Evolutionary conservation across 176 grass and related monocot genomes (phyloP), one percentile per base, ranked within the genome.

Genomic region (Paspalum notatum): DNA sequence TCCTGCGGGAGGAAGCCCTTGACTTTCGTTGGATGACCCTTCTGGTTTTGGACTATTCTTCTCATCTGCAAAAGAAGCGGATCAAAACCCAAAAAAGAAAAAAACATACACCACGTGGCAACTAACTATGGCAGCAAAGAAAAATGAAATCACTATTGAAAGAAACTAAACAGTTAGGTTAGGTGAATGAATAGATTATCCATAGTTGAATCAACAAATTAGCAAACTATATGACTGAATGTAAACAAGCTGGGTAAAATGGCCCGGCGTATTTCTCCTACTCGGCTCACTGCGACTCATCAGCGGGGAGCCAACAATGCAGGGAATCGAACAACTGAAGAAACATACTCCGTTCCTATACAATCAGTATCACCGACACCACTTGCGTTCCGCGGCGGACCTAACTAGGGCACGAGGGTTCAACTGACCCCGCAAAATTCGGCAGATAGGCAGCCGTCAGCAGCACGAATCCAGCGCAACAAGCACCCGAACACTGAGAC

Each of bases 21-120:
- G 64, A 82, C 1, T 0, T 20, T 87, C 88, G 16, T 84, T 87
- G 63, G 92, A 86, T 70, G 86, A 91, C 21, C 75, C 92, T 81
- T 91, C 92, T 38, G 86, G n/a, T 84, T 91, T 91, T 77, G 72
- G 17, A 54, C 3, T 79, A 74, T 94, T 94, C 71, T 83, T 91
- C 20, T 84, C 89, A 52, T 91, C 86, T 91, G 83, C 48, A 87
- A 82, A 50, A 82, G 40, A 79, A 63, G 38, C 38, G 12, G 18
- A 46, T 53, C 4, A 51, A 37, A 61, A 66, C 4, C 32, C 1
- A 32, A 32, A 2, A 32, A 32, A 2, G 32, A 51, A 37, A 61
- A 66, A 74, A 79, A 67, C 12, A 79, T 50, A 51, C n/a, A 59
- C 66, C 47, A 50, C 11, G 20, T 21, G n/a, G 40, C 56, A 68